These are phyloP conservation scores for Globisporangium cederbergense DNA, from an alignment of 352 stramenopile genomes.

Conservation along the genomic window DNA sequence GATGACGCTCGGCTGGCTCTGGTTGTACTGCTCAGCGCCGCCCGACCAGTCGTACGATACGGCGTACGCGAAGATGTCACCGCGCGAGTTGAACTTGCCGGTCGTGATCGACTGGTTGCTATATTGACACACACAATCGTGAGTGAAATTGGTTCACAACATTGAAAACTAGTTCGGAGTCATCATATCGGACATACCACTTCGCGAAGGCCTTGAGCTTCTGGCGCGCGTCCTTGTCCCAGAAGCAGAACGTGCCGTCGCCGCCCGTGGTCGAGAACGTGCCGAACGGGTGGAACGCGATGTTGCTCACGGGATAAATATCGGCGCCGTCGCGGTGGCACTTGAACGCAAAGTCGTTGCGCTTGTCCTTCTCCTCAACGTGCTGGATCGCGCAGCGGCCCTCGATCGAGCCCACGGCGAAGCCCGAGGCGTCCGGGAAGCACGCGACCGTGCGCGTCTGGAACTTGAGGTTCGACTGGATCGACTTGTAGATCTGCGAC, in stretches of 20 bases:
- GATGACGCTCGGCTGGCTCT: slow-evolving; percentile 88
- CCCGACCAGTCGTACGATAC: slow-evolving; percentile 98
- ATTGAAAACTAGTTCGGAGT: not conserved
- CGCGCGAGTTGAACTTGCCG: slow-evolving; percentile 91
- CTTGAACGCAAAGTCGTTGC: slow-evolving; percentile 91
- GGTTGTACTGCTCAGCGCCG: slow-evolving; percentile 89
- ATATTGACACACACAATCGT: not conserved
- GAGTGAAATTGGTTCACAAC: slow-evolving; percentile 2
- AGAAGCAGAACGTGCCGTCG: slow-evolving; percentile 97
- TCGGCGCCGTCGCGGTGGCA: slow-evolving; percentile 85
- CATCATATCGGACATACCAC: slow-evolving; percentile 33
- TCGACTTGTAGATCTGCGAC: slow-evolving; percentile 85
- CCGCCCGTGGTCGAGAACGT: slow-evolving; percentile 96
- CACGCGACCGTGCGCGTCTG: slow-evolving; percentile 86
- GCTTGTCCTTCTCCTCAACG: slow-evolving; percentile 81
- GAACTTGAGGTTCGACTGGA: slow-evolving; percentile 83
- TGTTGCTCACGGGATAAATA: slow-evolving; percentile 89
- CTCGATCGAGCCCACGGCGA: slow-evolving; percentile 90
- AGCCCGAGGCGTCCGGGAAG: slow-evolving; percentile 88
- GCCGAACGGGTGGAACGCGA: slow-evolving; percentile 90
- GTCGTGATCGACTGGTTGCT: slow-evolving; percentile 89
- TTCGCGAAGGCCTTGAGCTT: slow-evolving; percentile 91
- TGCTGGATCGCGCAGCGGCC: slow-evolving; percentile 89
- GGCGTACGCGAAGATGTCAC: slow-evolving; percentile 95
- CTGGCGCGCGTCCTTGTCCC: slow-evolving; percentile 98